Percentiles rank a stretch among this genome's conserved stretches.
These are phyloP conservation scores for Arthrobotrys sinensis DNA, from an alignment of 2,329 filamentous ascomycete species.

Conservation along the genomic window DNA sequence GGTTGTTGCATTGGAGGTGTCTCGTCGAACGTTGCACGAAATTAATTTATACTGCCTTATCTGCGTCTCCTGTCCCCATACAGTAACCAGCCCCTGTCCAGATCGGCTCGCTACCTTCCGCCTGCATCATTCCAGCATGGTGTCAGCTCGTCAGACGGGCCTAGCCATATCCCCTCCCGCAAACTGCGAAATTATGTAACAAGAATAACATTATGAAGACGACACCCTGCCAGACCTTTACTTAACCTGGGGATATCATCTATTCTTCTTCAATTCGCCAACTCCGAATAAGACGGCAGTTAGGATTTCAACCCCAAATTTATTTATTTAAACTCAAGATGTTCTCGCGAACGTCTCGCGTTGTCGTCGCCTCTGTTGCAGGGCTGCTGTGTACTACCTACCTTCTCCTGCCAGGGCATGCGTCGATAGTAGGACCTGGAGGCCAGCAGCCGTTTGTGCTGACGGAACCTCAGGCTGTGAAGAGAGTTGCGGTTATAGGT, in stretches of 20 bases:
- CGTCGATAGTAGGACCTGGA: slow-evolving; percentile 41
- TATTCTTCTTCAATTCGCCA: slow-evolving; percentile 9
- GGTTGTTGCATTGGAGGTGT: no score
- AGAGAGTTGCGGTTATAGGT: slow-evolving; percentile 65
- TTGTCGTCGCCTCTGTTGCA: slow-evolving; percentile 34
- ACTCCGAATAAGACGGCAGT: slow-evolving; percentile 12
- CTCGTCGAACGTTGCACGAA: no score
- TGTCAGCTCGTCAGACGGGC: slow-evolving; percentile 10
- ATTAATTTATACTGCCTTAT: no score
- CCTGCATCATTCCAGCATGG: slow-evolving; percentile 6
- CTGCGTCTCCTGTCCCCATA: neutral
- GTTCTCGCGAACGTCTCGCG: slow-evolving; percentile 41
- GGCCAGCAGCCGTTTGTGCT: slow-evolving; percentile 50
- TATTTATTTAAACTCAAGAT: slow-evolving; percentile 25
- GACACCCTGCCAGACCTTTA: neutral
- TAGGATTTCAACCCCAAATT: neutral
- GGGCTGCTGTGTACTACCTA: slow-evolving; percentile 43
- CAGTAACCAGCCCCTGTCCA: slow-evolving; percentile 6
- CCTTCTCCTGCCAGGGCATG: slow-evolving; percentile 50
- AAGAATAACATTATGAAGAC: slow-evolving; percentile 4
- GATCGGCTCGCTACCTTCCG: slow-evolving; percentile 31
- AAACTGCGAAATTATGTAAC: slow-evolving; percentile 17
- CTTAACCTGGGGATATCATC: neutral
- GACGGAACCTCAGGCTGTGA: slow-evolving; percentile 47
- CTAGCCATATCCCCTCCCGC: slow-evolving; percentile 7